Conservation (phyloP, 1,284 basidiomycete genomes). For the Ustilago trichophora region DNA sequence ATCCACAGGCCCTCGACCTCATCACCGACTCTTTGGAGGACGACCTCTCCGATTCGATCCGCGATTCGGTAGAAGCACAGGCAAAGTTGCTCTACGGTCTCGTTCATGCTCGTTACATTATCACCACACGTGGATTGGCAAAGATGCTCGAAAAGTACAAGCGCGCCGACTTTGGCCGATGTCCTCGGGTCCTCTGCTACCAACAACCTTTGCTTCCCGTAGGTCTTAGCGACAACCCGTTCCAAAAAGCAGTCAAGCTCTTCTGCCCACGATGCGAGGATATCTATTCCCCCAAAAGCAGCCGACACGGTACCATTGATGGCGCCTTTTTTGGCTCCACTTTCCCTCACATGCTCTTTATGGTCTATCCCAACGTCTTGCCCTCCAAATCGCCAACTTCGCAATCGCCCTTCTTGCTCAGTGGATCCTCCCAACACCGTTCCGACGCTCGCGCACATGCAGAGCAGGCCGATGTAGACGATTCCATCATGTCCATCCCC, state of each 20-base stretch:
- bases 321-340: constrained; percentile 66
- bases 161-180: constrained; percentile 63
- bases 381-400: constrained; percentile 66
- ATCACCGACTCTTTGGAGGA: constrained; percentile 75
- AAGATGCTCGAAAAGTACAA: constrained; percentile 67
- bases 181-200: constrained; percentile 64
- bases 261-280: constrained; percentile 66
- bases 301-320: constrained; percentile 65
- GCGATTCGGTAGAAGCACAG: constrained; percentile 63
- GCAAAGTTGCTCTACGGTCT: constrained; percentile 64
- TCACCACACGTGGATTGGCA: constrained; percentile 62
- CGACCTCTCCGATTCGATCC: constrained; percentile 55
- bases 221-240: constrained; percentile 62
- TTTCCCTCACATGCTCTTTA: constrained; percentile 69
- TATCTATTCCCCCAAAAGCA: constrained; percentile 64
- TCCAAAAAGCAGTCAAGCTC: constrained; percentile 65
- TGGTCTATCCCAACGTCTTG: constrained; percentile 77
- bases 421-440: constrained; percentile 25
- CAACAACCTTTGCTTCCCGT: constrained; percentile 63
- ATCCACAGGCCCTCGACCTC: constrained; percentile 89
- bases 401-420: constrained; percentile 54
- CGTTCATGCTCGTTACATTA: constrained; percentile 64
- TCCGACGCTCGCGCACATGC: constrained; percentile 11
- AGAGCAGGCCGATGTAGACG: constrained; percentile 70
- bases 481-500: constrained; percentile 41